These are phyloP conservation scores for Pseudovirgaria hyperparasitica DNA, from an alignment of 2,329 filamentous ascomycete genomes.

Conservation along the genomic window DNA sequence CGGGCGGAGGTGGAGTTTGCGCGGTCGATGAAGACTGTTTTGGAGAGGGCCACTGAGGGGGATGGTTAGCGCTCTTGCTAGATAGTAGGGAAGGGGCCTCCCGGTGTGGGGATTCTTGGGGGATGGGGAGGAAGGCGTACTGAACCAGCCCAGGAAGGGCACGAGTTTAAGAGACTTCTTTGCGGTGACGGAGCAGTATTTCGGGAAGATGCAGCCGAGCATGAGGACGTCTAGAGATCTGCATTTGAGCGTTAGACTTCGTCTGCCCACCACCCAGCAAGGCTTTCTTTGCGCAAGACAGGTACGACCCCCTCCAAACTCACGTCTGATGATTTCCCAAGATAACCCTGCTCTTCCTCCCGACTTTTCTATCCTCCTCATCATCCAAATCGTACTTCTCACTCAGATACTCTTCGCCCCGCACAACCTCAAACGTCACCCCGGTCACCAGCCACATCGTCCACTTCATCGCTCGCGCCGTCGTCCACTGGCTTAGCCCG, in stretches of 20 bases:
- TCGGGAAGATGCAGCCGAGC: slow-evolving; percentile 79
- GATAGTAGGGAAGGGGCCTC: not conserved
- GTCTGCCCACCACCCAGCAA: slow-evolving; percentile 1
- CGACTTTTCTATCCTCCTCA: slow-evolving; percentile 17
- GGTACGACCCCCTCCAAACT: slow-evolving; percentile 8
- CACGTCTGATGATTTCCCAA: slow-evolving; percentile 85
- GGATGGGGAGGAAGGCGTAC: slow-evolving; percentile 17
- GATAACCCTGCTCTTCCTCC: slow-evolving; percentile 62
- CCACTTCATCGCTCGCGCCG: slow-evolving; percentile 67
- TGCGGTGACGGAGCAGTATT: slow-evolving; percentile 83
- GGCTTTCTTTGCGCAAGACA: slow-evolving; percentile 2
- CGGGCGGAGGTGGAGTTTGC: slow-evolving; percentile 71
- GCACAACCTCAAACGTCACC: slow-evolving; percentile 61
- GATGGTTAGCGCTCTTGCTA: slow-evolving; percentile 5
- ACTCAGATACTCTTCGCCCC: slow-evolving; percentile 22
- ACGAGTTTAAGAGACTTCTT: slow-evolving; percentile 70
- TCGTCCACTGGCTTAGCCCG: slow-evolving; percentile 74
- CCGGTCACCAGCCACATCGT: slow-evolving; percentile 64
- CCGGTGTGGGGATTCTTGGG: slow-evolving; percentile 1
- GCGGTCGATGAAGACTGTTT: slow-evolving; percentile 91
- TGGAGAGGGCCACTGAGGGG: slow-evolving; percentile 57
- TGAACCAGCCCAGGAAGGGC: slow-evolving; percentile 93
- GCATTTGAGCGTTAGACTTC: not conserved
- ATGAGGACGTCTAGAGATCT: slow-evolving; percentile 83
- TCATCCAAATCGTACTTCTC: slow-evolving; percentile 16